These are phyloP conservation scores for Achaetomiella virescens DNA, from an alignment of 495 filamentous ascomycete genomes.

Conservation along the genomic window DNA sequence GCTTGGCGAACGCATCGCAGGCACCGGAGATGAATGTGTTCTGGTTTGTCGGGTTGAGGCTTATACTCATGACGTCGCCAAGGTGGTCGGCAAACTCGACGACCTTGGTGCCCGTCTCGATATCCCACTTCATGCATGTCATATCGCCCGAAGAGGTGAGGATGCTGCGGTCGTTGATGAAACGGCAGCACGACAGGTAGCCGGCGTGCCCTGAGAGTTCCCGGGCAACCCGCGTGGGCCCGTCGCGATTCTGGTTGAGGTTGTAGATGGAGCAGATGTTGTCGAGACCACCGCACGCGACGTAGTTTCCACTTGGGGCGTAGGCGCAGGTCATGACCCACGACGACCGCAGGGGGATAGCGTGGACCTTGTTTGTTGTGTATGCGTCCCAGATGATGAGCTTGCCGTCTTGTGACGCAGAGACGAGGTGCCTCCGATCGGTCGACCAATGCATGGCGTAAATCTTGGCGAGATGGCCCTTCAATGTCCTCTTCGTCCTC, in stretches of 20 bases:
- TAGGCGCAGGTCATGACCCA: slow-evolving; percentile 99
- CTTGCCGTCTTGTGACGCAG: slow-evolving; percentile 97
- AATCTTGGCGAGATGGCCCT: slow-evolving; percentile 97
- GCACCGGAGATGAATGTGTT: slow-evolving; percentile 97
- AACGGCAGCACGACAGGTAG: slow-evolving; percentile 96
- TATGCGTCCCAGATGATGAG: slow-evolving; percentile 99
- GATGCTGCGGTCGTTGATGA: slow-evolving; percentile 97
- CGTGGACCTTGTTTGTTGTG: slow-evolving; percentile 99
- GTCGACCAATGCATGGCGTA: slow-evolving; percentile 99
- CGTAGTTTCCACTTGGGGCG: slow-evolving; percentile 95
- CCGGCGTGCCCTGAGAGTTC: slow-evolving; percentile 96
- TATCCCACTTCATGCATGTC: slow-evolving; percentile 99
- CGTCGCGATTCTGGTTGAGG: slow-evolving; percentile 85
- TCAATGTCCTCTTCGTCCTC: slow-evolving; percentile 90
- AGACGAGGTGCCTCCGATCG: slow-evolving; percentile 94
- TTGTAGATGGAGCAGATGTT: slow-evolving; percentile 99
- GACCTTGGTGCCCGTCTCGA: slow-evolving; percentile 93
- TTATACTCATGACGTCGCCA: slow-evolving; percentile 99
- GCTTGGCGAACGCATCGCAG: slow-evolving; percentile 95
- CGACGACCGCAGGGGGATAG: slow-evolving; percentile 94
- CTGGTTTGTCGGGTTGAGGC: slow-evolving; percentile 98
- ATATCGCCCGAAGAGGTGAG: slow-evolving; percentile 98
- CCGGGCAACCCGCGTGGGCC: slow-evolving; percentile 90
- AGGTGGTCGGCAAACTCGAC: slow-evolving; percentile 98
- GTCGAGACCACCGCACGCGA: slow-evolving; percentile 95